Conservation (phyloP, 2,329 filamentous ascomycete species). For the Aspergillus awamori region DNA sequence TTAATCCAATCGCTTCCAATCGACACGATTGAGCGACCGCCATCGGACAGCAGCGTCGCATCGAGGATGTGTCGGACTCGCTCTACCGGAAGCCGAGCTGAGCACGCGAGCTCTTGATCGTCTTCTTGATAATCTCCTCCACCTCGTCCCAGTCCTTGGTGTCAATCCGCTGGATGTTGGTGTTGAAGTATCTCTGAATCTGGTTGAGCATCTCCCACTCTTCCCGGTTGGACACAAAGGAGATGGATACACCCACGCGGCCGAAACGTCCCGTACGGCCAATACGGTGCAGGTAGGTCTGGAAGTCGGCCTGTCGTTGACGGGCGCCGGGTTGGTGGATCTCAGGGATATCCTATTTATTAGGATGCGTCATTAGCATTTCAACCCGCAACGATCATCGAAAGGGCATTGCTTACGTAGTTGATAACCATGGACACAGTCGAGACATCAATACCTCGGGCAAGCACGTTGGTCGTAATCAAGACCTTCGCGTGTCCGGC, state of each 20-base stretch:
- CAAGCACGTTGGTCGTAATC: constrained; percentile 95
- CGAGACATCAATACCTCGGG: constrained; percentile 90
- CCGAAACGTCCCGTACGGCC: constrained; percentile 96
- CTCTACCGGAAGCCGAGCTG: constrained; percentile 39
- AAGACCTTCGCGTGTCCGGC: constrained; percentile 88
- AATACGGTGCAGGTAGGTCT: constrained; percentile 97
- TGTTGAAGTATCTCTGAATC: constrained; percentile 80
- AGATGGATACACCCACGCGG: constrained; percentile 92
- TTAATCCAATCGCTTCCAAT: constrained; percentile 12
- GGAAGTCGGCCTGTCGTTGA: constrained; percentile 76
- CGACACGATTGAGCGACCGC: not conserved
- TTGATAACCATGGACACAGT: constrained; percentile 98
- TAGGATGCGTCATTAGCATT: not conserved
- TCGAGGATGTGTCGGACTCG: not conserved
- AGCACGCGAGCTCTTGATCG: constrained; percentile 65
- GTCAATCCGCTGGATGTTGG: constrained; percentile 78
- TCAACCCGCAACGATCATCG: constrained; percentile 1
- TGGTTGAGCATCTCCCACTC: constrained; percentile 77
- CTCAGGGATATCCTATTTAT: constrained; percentile 67
- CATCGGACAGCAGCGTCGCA: not conserved
- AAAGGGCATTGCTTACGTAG: constrained; percentile 59
- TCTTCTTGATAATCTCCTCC: constrained; percentile 77
- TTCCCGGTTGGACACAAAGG: constrained; percentile 83
- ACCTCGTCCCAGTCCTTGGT: constrained; percentile 89
- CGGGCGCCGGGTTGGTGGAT: constrained; percentile 56